These are phyloP conservation scores for Termitomyces sp. DNA, from an alignment of 768 basidiomycete genomes.

Conservation along the genomic window DNA sequence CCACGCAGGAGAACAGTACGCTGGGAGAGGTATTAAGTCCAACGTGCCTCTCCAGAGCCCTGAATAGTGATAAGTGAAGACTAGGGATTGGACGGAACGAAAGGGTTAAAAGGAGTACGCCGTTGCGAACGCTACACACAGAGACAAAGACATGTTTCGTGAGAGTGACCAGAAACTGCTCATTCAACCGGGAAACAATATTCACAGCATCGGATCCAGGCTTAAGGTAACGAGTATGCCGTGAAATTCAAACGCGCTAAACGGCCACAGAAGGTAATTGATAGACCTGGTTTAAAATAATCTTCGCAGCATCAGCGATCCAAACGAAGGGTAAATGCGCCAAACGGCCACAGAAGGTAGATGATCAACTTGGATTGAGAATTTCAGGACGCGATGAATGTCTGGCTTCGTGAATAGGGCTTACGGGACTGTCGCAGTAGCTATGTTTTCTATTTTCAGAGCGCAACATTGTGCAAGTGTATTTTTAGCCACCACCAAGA, in stretches of 20 bases:
- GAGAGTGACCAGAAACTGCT: not conserved
- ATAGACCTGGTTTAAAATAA: too few relatives aligned
- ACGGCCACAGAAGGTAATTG: not conserved
- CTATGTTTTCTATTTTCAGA: not conserved
- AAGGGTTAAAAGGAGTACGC: not conserved
- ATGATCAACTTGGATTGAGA: not conserved
- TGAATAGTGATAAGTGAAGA: slow-evolving; percentile 4
- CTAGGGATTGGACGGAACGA: slow-evolving; percentile 7
- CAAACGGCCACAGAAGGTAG: too few relatives aligned
- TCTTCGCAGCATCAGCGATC: too few relatives aligned
- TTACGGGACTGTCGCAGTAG: not conserved
- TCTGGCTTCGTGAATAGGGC: not conserved
- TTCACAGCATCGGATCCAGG: slow-evolving; percentile 1
- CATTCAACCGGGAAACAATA: not conserved
- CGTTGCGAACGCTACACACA: not conserved
- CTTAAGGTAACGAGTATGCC: not conserved
- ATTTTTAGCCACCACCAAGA: not conserved
- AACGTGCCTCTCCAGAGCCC: not conserved
- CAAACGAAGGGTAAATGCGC: too few relatives aligned
- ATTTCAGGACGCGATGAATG: not conserved
- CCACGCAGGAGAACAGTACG: not conserved
- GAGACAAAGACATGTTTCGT: slow-evolving; percentile 1
- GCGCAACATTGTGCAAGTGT: not conserved
- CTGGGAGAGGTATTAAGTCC: slow-evolving; percentile 2
- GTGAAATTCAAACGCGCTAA: not conserved